Base-by-base conservation (phyloP, 2,329 filamentous ascomycete genomes). In the Amphichorda felina region DNA sequence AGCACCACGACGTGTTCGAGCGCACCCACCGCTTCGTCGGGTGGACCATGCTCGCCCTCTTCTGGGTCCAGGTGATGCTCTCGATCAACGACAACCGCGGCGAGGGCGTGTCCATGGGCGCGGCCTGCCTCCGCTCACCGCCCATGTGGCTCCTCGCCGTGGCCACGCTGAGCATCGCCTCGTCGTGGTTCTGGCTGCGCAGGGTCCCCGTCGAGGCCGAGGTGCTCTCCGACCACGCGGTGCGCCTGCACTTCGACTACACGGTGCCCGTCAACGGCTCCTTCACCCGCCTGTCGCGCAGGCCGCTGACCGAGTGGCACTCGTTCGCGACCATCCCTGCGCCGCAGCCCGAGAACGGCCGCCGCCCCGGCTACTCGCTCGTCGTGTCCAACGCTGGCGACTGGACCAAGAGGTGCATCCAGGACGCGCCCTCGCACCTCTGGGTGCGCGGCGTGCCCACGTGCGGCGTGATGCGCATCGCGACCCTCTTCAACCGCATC, bases 341-440 rank as follows among this genome's bases (percentile, higher is more conserved):
- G 40, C 64, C 70, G 3, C 50, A 60, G 36, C 38, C 42, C 1
- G 44, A 41, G 35, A 39, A 47, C 2, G 44, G 45, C 15, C 47
- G 45, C 27, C 46, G 43, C 11, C 17, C 19, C 8, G 38, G 38
- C 9, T 84, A 79, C 57, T 83, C 78, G 1, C 62, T 82, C 21
- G 60, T 87, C 21, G 66, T 87, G 19, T 83, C 79, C 36, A 79
- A 78, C 43, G 80, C 79, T 4, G 82, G 82, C 16, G 80, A 87
- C 57, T 87, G 82, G 81, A 87, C 82, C 1, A 60, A 61, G 17
- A 60, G 64, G 22, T 69, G 72, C 38, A 84, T 87, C 55, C 57
- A 66, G 33, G 63, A 68, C 33, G 73, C 74, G 2, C 79, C 79
- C 2, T 66, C 59, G 1, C 57, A 69, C 34, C 57, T 86, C 31